Conservation (phyloP, 2,329 filamentous ascomycete species). For the Penicillium paneum region DNA sequence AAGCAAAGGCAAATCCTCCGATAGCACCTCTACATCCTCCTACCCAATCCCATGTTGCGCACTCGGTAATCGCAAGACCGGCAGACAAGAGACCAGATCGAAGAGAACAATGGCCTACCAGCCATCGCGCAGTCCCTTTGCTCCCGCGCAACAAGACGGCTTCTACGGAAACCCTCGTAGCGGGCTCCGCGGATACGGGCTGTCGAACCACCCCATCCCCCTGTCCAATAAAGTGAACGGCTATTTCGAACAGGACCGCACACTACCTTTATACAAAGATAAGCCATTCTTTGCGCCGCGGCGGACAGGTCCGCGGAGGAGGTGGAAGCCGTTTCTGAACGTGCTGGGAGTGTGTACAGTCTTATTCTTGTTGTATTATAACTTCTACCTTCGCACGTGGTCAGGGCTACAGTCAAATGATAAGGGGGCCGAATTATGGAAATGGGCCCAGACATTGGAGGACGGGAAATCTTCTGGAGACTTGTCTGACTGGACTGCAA, state of each 20-base stretch:
- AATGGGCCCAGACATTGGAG: slow-evolving; percentile 55
- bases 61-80: slow-evolving; percentile 5
- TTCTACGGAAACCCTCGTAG: slow-evolving; percentile 29
- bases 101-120: slow-evolving; percentile 52
- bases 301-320: slow-evolving; percentile 56
- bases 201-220: slow-evolving; percentile 39
- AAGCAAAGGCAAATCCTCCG: neutral
- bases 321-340: slow-evolving; percentile 62
- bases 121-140: slow-evolving; percentile 46
- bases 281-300: slow-evolving; percentile 72
- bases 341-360: slow-evolving; percentile 55
- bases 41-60: slow-evolving; percentile 12
- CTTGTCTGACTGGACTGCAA: slow-evolving; percentile 67
- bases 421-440: slow-evolving; percentile 49
- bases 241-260: slow-evolving; percentile 61
- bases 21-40: neutral
- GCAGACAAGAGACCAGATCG: slow-evolving; percentile 2
- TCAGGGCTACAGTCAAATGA: slow-evolving; percentile 26
- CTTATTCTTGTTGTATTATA: slow-evolving; percentile 64
- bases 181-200: slow-evolving; percentile 40
- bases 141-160: slow-evolving; percentile 22
- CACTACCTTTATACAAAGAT: slow-evolving; percentile 96
- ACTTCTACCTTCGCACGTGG: slow-evolving; percentile 18
- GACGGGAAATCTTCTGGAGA: slow-evolving; percentile 36
- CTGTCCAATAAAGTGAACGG: slow-evolving; percentile 62